Conservation (phyloP, 192 early-diverging fungal species). For the Polychytrium aggregatum region DNA sequence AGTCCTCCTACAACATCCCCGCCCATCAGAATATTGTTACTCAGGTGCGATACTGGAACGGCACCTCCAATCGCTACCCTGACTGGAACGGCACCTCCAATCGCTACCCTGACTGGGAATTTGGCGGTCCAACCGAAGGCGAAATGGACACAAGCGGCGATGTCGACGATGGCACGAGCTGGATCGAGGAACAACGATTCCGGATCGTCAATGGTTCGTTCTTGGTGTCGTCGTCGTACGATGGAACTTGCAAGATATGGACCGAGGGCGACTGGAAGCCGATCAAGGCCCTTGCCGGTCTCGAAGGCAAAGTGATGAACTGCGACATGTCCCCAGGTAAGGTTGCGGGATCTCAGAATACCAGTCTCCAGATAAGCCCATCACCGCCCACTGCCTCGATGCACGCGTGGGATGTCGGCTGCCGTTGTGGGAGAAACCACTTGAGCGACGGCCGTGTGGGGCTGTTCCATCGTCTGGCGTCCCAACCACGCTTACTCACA, state of each 20-base stretch:
- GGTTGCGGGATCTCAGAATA: too few species aligned
- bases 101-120: constrained; percentile 30
- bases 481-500: not conserved
- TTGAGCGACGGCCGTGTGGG: too few species aligned
- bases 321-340: constrained; percentile 61
- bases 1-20: constrained; percentile 70
- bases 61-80: constrained; percentile 13
- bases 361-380: too few species aligned
- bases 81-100: constrained; percentile 25
- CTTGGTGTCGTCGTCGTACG: constrained; percentile 71
- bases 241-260: constrained; percentile 89
- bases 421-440: too few species aligned
- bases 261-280: constrained; percentile 88
- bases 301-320: constrained; percentile 83
- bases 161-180: constrained; percentile 13
- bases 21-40: constrained; percentile 86
- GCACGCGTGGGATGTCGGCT: too few species aligned
- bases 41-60: constrained; percentile 56
- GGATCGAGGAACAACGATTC: too few species aligned
- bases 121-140: too few species aligned
- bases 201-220: constrained; percentile 67
- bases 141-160: constrained; percentile 8
- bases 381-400: too few species aligned
- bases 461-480: not conserved
- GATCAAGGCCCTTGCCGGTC: constrained; percentile 72